These are phyloP conservation scores for Pyrenochaeta sp. DNA, from an alignment of 2,329 filamentous ascomycete genomes.

Conservation along the genomic window DNA sequence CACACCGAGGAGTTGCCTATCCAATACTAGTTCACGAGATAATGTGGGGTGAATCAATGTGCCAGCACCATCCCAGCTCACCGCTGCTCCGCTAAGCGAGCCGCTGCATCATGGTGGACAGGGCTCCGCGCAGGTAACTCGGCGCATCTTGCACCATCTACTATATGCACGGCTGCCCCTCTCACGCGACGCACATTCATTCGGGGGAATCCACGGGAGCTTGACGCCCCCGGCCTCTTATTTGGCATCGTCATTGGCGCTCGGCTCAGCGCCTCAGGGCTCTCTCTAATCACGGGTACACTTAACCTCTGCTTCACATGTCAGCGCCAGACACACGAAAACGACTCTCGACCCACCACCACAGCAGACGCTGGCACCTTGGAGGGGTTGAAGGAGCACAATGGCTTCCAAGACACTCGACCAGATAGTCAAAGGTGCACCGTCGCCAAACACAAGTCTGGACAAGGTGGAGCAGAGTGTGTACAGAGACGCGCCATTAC, in stretches of 20 bases:
- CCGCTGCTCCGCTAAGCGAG: conserved; percentile 2
- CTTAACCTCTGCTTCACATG: too few species aligned
- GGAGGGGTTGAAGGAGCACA: background rate
- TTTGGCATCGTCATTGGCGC: background rate
- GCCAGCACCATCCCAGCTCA: conserved; percentile 3
- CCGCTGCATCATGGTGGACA: conserved; percentile 1
- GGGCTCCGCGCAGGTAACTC: background rate
- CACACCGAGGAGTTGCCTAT: background rate
- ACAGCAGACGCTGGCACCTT: background rate
- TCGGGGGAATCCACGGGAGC: background rate
- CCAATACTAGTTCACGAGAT: background rate
- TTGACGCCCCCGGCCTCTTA: background rate
- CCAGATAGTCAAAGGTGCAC: conserved; percentile 90
- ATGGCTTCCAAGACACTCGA: conserved; percentile 65
- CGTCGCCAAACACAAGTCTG: conserved; percentile 65
- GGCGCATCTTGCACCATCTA: background rate
- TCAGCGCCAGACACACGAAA: background rate
- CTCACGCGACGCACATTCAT: conserved; percentile 1
- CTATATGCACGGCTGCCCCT: background rate
- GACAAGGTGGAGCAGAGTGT: conserved; percentile 14
- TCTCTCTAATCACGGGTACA: too few species aligned
- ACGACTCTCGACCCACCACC: background rate
- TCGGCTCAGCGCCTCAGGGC: background rate
- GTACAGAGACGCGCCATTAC: conserved; percentile 20
- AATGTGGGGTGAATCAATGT: background rate